Evolutionary conservation across 352 stramenopile genomes (phyloP), one percentile per base, ranked within the genome.

Genomic region (Globisporangium okanoganense): DNA sequence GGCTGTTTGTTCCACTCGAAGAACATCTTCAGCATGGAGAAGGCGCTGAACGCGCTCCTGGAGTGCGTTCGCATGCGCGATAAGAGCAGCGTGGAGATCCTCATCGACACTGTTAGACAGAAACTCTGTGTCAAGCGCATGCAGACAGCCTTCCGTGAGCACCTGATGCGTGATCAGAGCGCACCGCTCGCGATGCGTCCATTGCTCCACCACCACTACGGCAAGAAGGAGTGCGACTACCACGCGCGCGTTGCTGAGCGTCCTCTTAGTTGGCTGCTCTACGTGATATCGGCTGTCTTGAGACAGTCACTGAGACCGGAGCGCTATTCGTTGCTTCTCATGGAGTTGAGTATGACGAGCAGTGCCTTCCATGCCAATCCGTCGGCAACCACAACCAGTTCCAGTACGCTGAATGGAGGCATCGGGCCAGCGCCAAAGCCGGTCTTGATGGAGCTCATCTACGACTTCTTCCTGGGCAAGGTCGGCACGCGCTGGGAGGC

Each of bases 401-500:
- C 66, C 0, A 75, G 69, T 25, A 48, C 62, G 6, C 40, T 83
- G 18, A 89, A 90, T 27, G 80, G 75, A n/a, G 77, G 80, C 0
- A 79, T 89, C n/a, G 80, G 80, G 0, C 69, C 69, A 2, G 71
- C 77, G 0, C 80, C 79, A 0, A 83, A 80, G 24, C 67, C 82
- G 0, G 48, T 92, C n/a, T 71, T 92, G 8, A 67, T 92, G 5
- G 83, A 94, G 54, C 25, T 91, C 35, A 64, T 92, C 36, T 94
- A 94, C 66, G 85, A 94, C 53, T 81, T 75, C 62, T 90, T 92
- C 44, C 40, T 88, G 2, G 68, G 81, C 16, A 79, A 75, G 14
- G 87, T 94, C 58, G 85, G 85, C 0, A 82, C 85, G 4, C 72
- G 82, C 6, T 81, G 71, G 51, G 85, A 94, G 58, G 78, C 85